Base-by-base conservation (phyloP, 139 green algal species). In the Coelastrella sp. region DNA sequence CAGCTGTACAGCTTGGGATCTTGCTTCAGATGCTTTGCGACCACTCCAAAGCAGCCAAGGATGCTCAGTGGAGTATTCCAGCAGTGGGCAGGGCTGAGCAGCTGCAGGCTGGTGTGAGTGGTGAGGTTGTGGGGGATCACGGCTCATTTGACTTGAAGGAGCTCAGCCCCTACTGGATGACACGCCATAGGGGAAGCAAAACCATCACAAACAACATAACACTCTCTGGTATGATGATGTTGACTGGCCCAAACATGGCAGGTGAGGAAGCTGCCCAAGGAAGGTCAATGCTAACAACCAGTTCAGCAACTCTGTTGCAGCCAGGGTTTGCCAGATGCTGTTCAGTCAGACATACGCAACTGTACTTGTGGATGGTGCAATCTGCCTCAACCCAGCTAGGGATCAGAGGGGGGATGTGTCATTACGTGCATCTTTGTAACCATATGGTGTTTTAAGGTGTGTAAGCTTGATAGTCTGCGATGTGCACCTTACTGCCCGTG, bases 221-320 rank as follows among this genome's bases (percentile, higher is more conserved):
- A 15, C 49, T 95, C 78, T 60, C 93, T 66, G 91, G 93, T 59
- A 95, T 99, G 91, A 87, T 94, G 24, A 91, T 98, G 74, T 94
- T 99, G 17, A 99, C 97, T 9, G 97, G 97, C 1, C 96, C 97
- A 56, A 99, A 99, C 92, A 99, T 98, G 96, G 97, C 95, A 24
- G 94, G 94, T 96, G 86, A 10, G 91, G 11, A n/a, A 72, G 4
- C 11, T 70, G 63, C 12, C 11, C 63, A 70, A 12, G 5, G 63
- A 70, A 12, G 11, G 63, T 12, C 14, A 15, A 70, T 70, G 63
- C 11, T 15, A 70, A 15, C 63, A 5, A 12, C 11, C 12, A 20
- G 63, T 70, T 12, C 63, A 70, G 63, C 63, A 15, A 12, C 4
- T 70, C 4, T 70, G 11, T 12, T 70, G 12, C 11, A 70, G 63